These are phyloP conservation scores for Berberis vulgaris DNA, from an alignment of 164 flowering plant species.

Conservation along the genomic window DNA sequence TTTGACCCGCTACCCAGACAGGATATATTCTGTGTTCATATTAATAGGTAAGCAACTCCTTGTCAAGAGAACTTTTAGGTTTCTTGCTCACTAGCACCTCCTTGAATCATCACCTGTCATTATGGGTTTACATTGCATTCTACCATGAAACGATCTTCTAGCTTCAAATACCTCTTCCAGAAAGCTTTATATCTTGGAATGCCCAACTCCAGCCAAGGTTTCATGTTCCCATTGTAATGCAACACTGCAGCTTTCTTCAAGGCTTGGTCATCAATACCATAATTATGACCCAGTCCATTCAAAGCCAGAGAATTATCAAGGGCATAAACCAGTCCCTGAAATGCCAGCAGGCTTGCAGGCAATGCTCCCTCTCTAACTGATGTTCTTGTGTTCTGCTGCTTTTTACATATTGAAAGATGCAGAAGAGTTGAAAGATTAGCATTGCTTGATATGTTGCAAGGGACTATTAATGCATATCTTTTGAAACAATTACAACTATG, in stretches of 20 bases:
- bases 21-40: too few relatives aligned
- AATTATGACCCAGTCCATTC: conserved; percentile 78
- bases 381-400: conserved; percentile 20
- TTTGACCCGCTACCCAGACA: too few relatives aligned
- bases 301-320: conserved; percentile 57
- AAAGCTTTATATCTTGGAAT: conserved; percentile 51
- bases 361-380: conserved; percentile 30
- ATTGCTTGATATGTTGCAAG: neutral
- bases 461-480: too few relatives aligned
- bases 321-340: conserved; percentile 48
- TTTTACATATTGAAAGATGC: conserved; percentile 4
- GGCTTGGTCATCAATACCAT: conserved; percentile 27
- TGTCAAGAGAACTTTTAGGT: neutral
- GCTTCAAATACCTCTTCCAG: conserved; percentile 64
- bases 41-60: too few relatives aligned
- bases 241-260: conserved; percentile 55
- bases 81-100: conserved; percentile 4
- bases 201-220: conserved; percentile 97
- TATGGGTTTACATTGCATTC: conserved; percentile 72
- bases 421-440: neutral
- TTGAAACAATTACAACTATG: too few relatives aligned
- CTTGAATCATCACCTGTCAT: conserved; percentile 3
- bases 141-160: conserved; percentile 51
- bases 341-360: conserved; percentile 56
- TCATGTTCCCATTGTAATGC: conserved; percentile 94